Evolutionary conservation across 352 stramenopile genomes (phyloP).

Genomic region (Aphanomyces stellatus): DNA sequence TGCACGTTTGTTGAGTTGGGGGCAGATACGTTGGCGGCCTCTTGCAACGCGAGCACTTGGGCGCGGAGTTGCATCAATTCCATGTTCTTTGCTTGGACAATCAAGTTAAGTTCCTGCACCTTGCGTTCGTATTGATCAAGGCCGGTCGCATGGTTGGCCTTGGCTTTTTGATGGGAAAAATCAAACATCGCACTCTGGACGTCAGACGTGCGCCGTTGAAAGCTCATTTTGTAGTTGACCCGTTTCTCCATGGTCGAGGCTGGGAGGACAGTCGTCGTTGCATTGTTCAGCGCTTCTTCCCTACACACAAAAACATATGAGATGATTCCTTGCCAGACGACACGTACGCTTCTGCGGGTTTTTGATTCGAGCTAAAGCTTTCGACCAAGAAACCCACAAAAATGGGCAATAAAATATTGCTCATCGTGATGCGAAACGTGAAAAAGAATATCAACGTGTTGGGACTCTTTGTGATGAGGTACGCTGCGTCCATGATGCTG

Average conservation of each 20-base stretch:
- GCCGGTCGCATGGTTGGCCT: too few relatives aligned
- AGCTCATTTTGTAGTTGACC: slow-evolving; percentile 62
- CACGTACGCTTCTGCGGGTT: slow-evolving; percentile 56
- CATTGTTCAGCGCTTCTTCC: slow-evolving; percentile 29
- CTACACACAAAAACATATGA: slow-evolving; percentile 30
- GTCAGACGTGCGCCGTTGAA: slow-evolving; percentile 47
- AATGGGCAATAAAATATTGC: slow-evolving; percentile 73
- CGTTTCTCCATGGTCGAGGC: slow-evolving; percentile 17
- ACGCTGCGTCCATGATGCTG: slow-evolving; percentile 68
- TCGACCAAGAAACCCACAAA: slow-evolving; percentile 83
- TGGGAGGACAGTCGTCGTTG: slow-evolving; percentile 31
- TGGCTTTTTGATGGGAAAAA: slow-evolving; percentile 33
- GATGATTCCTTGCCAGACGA: neutral
- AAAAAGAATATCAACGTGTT: slow-evolving; percentile 78
- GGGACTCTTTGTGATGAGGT: slow-evolving; percentile 48
- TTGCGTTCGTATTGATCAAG: slow-evolving; percentile 45
- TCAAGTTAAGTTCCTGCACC: slow-evolving; percentile 52
- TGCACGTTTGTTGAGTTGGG: too few relatives aligned
- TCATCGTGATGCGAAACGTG: slow-evolving; percentile 71
- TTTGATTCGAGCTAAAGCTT: slow-evolving; percentile 73
- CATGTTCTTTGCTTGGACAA: slow-evolving; percentile 28
- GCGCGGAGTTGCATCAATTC: neutral
- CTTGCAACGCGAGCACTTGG: neutral
- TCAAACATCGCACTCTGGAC: slow-evolving; percentile 81
- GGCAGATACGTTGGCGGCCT: too few relatives aligned